A percentile compares a stretch with the other conserved stretches of the same genome.
These are phyloP conservation scores for Penicillium nucicola DNA, from an alignment of 495 filamentous ascomycete species.

Conservation along the genomic window DNA sequence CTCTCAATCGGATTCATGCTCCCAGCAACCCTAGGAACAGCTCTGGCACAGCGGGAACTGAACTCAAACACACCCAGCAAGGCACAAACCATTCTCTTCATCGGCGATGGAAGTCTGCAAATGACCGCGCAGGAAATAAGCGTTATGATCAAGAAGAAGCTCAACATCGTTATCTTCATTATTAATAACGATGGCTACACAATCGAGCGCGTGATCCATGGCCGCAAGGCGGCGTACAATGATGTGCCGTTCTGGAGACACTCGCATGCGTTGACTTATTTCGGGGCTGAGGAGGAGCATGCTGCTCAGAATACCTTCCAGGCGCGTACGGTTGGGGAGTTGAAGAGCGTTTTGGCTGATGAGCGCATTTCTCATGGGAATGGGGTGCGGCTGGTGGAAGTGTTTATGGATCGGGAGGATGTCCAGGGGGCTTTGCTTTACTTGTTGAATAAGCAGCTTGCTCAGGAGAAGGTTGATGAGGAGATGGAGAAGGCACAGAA, in stretches of 20 bases:
- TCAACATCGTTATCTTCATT: slow-evolving; percentile 71
- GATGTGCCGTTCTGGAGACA: slow-evolving; percentile 68
- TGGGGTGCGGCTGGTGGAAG: slow-evolving; percentile 43
- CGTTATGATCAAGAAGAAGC: slow-evolving; percentile 66
- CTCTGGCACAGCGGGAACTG: slow-evolving; percentile 40
- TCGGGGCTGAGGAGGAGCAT: slow-evolving; percentile 38
- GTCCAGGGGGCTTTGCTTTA: slow-evolving; percentile 29
- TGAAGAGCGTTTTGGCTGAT: slow-evolving; percentile 31
- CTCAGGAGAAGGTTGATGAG: slow-evolving; percentile 12
- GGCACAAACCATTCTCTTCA: slow-evolving; percentile 60
- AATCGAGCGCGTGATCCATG: slow-evolving; percentile 73
- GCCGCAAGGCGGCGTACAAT: slow-evolving; percentile 71
- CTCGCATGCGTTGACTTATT: slow-evolving; percentile 36
- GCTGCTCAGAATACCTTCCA: slow-evolving; percentile 20
- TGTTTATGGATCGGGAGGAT: slow-evolving; percentile 46
- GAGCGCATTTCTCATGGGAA: slow-evolving; percentile 33
- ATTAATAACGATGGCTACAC: slow-evolving; percentile 77
- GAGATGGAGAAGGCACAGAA: neutral
- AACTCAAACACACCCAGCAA: slow-evolving; percentile 15
- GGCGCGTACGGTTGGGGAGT: slow-evolving; percentile 34
- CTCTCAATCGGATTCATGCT: slow-evolving; percentile 49
- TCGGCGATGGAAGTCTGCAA: slow-evolving; percentile 80
- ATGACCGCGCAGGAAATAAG: slow-evolving; percentile 75
- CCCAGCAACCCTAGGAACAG: slow-evolving; percentile 45
- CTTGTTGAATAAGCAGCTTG: slow-evolving; percentile 25